A percentile compares a stretch with the other conserved stretches of the same genome.
Evolutionary conservation across 371 early-diverging fungal species (phyloP).

Genomic region (Paraphysoderma sedebokerense): DNA sequence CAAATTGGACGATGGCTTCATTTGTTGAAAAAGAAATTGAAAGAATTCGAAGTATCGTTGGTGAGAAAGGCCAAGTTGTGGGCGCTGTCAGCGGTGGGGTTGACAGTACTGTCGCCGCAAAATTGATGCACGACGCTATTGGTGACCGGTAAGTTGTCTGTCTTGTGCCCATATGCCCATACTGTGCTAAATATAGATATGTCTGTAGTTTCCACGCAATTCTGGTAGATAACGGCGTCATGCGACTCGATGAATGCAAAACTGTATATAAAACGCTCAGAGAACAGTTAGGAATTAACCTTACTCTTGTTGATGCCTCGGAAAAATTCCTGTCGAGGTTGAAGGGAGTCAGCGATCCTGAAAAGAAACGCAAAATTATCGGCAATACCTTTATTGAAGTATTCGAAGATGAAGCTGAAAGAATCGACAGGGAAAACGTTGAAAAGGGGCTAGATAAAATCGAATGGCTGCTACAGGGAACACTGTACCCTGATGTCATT

Average conservation of each 20-base stretch:
- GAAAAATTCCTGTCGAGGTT: conserved; percentile 74
- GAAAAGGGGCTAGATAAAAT: conserved; percentile 43
- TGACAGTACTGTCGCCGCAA: conserved; percentile 91
- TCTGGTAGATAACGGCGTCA: conserved; percentile 93
- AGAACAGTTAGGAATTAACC: conserved; percentile 83
- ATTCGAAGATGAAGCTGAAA: conserved; percentile 81
- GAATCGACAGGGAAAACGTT: conserved; percentile 57
- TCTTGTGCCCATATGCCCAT: background rate
- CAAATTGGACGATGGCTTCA: conserved; percentile 88
- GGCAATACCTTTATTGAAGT: conserved; percentile 96
- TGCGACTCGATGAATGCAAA: conserved; percentile 88
- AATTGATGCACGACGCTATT: conserved; percentile 88
- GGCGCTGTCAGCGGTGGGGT: conserved; percentile 96
- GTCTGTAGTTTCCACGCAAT: conserved; percentile 70
- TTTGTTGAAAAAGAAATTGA: conserved; percentile 93
- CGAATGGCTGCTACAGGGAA: conserved; percentile 90
- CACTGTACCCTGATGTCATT: conserved; percentile 95
- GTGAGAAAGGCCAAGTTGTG: conserved; percentile 79
- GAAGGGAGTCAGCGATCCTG: conserved; percentile 85
- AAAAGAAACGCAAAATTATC: conserved; percentile 93
- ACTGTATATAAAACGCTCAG: conserved; percentile 62
- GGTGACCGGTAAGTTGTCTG: conserved; percentile 54
- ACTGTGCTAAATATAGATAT: no score
- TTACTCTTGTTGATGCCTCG: conserved; percentile 78
- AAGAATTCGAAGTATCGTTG: conserved; percentile 77